Percentiles rank a stretch among this genome's conserved stretches.
phyloP scores from a whole-genome alignment of 345 rosid species.

The Salix udensis region DNA sequence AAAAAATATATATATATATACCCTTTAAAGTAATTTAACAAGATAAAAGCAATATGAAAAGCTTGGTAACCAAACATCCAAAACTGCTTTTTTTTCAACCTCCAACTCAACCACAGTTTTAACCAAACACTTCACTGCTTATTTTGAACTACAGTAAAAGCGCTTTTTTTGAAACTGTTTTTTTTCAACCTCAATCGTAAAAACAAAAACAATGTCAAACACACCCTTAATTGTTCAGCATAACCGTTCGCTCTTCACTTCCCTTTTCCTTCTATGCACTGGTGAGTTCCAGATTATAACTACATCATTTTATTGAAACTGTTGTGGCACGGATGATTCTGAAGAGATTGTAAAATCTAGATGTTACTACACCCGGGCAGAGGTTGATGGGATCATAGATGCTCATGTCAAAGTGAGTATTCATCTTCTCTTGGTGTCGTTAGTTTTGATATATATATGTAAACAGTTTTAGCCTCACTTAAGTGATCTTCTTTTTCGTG shows the following conservation, averaged over 20 bases:
- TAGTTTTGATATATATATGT: background rate
- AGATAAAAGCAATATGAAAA: too few species aligned
- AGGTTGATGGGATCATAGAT: constrained; percentile 47
- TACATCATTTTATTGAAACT: background rate
- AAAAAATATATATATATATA: too few species aligned
- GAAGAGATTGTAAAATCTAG: constrained; percentile 40
- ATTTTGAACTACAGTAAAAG: too few species aligned
- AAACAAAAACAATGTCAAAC: too few species aligned
- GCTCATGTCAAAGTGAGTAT: constrained; percentile 56
- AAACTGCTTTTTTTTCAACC: too few species aligned
- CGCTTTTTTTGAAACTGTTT: too few species aligned
- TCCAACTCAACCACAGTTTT: too few species aligned
- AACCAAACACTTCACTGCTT: too few species aligned
- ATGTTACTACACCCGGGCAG: constrained; percentile 41
- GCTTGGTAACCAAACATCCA: too few species aligned
- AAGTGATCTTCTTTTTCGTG: background rate
- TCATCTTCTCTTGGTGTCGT: background rate
- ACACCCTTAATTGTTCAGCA: too few species aligned
- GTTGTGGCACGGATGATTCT: constrained; percentile 21
- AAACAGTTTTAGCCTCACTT: background rate
- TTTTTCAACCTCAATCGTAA: too few species aligned
- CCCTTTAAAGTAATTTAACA: too few species aligned
- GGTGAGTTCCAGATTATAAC: background rate
- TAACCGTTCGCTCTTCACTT: background rate
- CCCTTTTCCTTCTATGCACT: background rate